A percentile compares a stretch with the other conserved stretches of the same genome.
Conservation (phyloP, 805 yeast genomes). For the Metschnikowia amazonensis region DNA sequence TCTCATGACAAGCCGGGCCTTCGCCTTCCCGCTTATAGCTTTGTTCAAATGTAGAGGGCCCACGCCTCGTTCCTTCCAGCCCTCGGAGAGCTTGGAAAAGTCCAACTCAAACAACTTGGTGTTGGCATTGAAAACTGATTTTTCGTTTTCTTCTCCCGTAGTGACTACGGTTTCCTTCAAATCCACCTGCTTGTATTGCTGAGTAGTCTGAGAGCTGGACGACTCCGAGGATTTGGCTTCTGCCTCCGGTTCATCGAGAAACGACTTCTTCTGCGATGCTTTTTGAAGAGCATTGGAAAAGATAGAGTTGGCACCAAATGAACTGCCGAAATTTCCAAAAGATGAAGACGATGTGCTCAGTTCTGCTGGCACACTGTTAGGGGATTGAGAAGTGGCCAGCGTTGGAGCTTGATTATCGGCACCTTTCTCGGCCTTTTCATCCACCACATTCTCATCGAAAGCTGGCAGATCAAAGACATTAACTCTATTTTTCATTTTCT, state of each 20-base stretch:
- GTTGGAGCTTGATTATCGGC: background rate
- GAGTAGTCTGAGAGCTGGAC: slow-evolving; percentile 27
- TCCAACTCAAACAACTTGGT: slow-evolving; percentile 79
- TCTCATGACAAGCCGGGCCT: slow-evolving; percentile 81
- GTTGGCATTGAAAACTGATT: slow-evolving; percentile 59
- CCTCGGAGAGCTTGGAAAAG: slow-evolving; percentile 58
- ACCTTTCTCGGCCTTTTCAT: background rate
- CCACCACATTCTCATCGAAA: background rate
- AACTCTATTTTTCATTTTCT: slow-evolving; percentile 22
- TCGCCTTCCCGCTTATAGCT: slow-evolving; percentile 31
- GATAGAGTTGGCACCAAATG: slow-evolving; percentile 46
- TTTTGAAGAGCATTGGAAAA: slow-evolving; percentile 55
- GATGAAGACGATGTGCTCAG: slow-evolving; percentile 7
- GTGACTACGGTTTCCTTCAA: slow-evolving; percentile 51
- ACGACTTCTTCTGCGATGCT: slow-evolving; percentile 51
- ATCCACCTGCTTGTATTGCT: slow-evolving; percentile 54
- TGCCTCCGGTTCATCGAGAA: slow-evolving; percentile 44
- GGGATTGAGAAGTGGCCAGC: background rate
- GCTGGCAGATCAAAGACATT: slow-evolving; percentile 27
- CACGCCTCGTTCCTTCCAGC: slow-evolving; percentile 96
- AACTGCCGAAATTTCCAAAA: slow-evolving; percentile 19
- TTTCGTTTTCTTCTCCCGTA: slow-evolving; percentile 91
- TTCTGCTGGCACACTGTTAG: background rate
- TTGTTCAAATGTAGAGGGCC: slow-evolving; percentile 83
- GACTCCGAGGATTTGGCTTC: slow-evolving; percentile 12